Base-by-base conservation (phyloP, 2,329 filamentous ascomycete genomes). In the Aspergillus brasiliensis region DNA sequence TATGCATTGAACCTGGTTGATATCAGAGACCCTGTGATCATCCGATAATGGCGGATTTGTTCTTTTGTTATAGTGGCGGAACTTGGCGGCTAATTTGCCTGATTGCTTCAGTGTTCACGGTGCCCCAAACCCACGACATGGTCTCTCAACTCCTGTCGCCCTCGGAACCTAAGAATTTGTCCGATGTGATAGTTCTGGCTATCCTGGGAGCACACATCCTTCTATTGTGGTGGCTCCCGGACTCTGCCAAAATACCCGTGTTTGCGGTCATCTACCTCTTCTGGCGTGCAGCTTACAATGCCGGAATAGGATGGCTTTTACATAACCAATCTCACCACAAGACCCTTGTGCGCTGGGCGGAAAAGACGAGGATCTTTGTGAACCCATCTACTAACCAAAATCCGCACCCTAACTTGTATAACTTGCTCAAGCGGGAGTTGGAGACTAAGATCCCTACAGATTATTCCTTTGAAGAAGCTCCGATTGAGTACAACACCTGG, bases 401-500 rank as follows among this genome's bases (percentile, higher is more conserved):
- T 70, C 91, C 91, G 7, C 85, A 91, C 59, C 92, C 94, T 34
- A 87, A 86, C 80, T 81, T 98, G 56, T 96, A 96, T 82, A 84
- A 85, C 42, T 83, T 96, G 64, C 82, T 99, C 69, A 96, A 97
- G 77, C 83, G 84, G 61, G 95, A 99, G 78, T 84, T 97, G 76
- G 93, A 98, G 79, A 90, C 91, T 69, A 98, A 99, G 80, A 96
- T 99, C 63, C 89, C 91, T 3, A 85, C 90, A 71, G 92, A 99
- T 80, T 99, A 98, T 81, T 88, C 88, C 65, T 97, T 99, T 73
- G 93, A 96, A 69, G 86, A 91, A 68, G 94, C 94, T 0, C 95
- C 95, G 15, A 83, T 98, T 75, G 95, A 99, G 84, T 99, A 98
- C 85, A 99, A 99, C 80, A 97, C 95, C 44, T 99, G 95, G 95